Base-by-base conservation (phyloP, 768 basidiomycete species). In the Clitopilus hobsonii region DNA sequence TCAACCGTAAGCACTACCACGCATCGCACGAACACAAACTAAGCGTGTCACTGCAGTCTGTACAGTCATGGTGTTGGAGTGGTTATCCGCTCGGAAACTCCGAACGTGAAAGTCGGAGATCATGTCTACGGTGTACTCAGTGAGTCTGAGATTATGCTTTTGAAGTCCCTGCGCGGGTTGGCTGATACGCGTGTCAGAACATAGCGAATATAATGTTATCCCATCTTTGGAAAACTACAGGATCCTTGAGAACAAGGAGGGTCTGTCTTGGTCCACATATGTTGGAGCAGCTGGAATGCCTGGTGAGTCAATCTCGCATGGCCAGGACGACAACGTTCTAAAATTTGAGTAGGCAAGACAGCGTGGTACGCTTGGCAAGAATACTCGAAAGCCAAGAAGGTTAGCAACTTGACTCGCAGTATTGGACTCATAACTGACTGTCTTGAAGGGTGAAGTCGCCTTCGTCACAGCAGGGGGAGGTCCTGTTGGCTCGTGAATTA, bases 401-500 rank as follows among this genome's bases (percentile, higher is more conserved):
- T 76, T 38, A 30, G 4, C 25, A 28, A 6, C 11, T 1, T 30
- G 18, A 16, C 6, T 20, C 8, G 14, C 27, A 22, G 36, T 30
- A 32, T 8, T 30, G 7, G 25, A 3, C 13, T 0, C 5, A 30
- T 23, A 24, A n/a, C 23, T 20, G 2, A 52, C 14, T 8, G 28
- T 25, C 27, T 0, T 24, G 5, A 5, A 78, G 72, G 77, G 74
- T 11, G 71, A 80, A 55, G 67, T 67, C 0, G 75, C 65, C 0
- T 80, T 75, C 49, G 70, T 80, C 1, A 71, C 70, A 0, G 63
- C 72, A 28, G 77, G 73, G 22, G 77, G 71, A 32, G 75, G 75
- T 6, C 70, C 84, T 14, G 86, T 90, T 25, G 88, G 87, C 58
- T 79, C 80, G 80, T 83, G 62, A 25, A 81, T 71, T 6, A 24